Evolutionary conservation across 2,329 filamentous ascomycete species (phyloP).

Genomic region (Graphiopsis chlorocephala): DNA sequence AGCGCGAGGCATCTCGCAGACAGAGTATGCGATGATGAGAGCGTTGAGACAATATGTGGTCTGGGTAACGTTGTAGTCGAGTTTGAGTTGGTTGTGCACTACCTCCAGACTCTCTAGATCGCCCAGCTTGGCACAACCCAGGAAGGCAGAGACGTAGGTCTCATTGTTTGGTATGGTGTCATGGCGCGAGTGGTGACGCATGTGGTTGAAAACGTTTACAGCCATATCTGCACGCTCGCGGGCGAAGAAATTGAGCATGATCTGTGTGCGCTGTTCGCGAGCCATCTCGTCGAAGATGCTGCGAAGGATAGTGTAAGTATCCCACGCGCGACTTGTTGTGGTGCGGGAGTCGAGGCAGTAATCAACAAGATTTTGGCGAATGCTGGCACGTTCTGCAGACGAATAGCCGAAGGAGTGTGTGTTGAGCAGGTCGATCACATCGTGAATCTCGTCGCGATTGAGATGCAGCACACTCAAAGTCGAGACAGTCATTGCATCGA

Average conservation of each 20-base stretch:
- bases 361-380: constrained; percentile 63
- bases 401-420: constrained; percentile 70
- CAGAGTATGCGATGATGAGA: constrained; percentile 80
- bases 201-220: constrained; percentile 82
- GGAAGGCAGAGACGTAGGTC: constrained; percentile 75
- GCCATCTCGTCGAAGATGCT: constrained; percentile 62
- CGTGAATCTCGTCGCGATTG: constrained; percentile 70
- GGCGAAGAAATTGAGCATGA: constrained; percentile 83
- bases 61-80: constrained; percentile 77
- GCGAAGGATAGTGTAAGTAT: constrained; percentile 58
- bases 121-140: constrained; percentile 56
- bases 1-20: constrained; percentile 62
- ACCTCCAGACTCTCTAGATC: constrained; percentile 63
- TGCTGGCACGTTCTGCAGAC: constrained; percentile 62
- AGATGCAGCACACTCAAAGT: constrained; percentile 72
- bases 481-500: constrained; percentile 73
- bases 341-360: constrained; percentile 65
- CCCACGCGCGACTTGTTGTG: constrained; percentile 65
- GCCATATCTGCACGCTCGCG: constrained; percentile 81
- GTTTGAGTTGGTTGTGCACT: constrained; percentile 90
- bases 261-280: constrained; percentile 60
- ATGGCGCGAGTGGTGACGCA: constrained; percentile 72
- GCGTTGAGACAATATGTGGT: constrained; percentile 77
- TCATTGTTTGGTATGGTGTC: constrained; percentile 65
- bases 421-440: constrained; percentile 79